Evolutionary conservation across 768 basidiomycete genomes (phyloP).

Genomic region (Auriscalpium orientale): DNA sequence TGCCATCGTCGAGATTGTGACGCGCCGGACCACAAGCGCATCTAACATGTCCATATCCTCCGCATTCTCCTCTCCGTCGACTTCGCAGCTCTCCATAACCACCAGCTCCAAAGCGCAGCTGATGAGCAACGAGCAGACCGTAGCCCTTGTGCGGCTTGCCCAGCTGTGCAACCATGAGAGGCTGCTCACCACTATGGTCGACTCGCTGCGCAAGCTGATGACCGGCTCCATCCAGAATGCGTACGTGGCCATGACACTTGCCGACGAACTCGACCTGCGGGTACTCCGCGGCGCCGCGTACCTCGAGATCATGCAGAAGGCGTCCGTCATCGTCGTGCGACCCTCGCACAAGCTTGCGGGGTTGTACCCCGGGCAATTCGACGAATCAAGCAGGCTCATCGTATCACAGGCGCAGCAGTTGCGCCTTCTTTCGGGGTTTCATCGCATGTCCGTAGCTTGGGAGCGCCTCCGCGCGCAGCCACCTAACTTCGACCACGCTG

Average conservation of each 20-base stretch:
- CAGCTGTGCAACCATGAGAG: conserved; percentile 58
- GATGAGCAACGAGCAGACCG: conserved; percentile 13
- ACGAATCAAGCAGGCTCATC: conserved; percentile 39
- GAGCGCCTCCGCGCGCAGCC: conserved; percentile 52
- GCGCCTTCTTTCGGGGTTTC: conserved; percentile 61
- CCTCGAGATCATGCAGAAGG: conserved; percentile 66
- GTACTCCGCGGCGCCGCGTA: conserved; percentile 58
- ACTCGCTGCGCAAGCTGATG: conserved; percentile 55
- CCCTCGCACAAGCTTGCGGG: conserved; percentile 9
- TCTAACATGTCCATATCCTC: conserved; percentile 20
- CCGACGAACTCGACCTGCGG: conserved; percentile 60
- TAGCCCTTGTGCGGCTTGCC: conserved; percentile 49
- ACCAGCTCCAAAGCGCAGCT: conserved; percentile 11
- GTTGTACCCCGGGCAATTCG: conserved; percentile 17
- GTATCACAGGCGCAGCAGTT: conserved; percentile 54
- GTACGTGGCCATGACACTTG: conserved; percentile 64
- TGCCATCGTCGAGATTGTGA: conserved; percentile 62
- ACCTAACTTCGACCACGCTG: conserved; percentile 56
- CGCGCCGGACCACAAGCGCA: conserved; percentile 47
- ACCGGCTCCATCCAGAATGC: conserved; percentile 54
- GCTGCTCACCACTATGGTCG: conserved; percentile 53
- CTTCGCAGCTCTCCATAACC: conserved; percentile 20
- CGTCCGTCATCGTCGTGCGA: conserved; percentile 29
- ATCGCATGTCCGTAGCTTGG: conserved; percentile 61
- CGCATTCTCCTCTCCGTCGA: conserved; percentile 28